Evolutionary conservation across 164 flowering plant species (phyloP), one percentile per base, ranked within the genome.

Genomic region (Vitis rupestris): DNA sequence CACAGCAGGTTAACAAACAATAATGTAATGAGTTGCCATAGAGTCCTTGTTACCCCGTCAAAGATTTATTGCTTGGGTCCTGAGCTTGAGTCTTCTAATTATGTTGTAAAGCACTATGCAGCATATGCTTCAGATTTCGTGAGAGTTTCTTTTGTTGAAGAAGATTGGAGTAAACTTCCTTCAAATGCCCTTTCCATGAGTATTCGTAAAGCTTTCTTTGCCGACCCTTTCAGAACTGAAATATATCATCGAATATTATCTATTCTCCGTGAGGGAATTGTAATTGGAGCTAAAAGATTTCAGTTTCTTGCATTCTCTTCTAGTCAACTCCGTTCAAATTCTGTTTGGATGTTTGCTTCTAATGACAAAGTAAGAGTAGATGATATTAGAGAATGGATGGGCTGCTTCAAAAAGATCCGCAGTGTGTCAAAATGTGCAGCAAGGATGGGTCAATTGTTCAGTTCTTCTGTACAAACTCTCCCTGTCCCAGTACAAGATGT

Each of bases 341-440:
- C 98, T n/a, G 89, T 89, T 54, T 96, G 99, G 99, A 91, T 96
- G 97, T 96, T 96, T 89, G 94, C 99, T 75, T 92, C 99, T 8
- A 96, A 90, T 75, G 83, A 84, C 1, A 65, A 73, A 29, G 78
- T 96, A 50, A 88, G 50, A 64, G 91, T 90, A 44, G 91, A 86
- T 59, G 85, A 82, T 54, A 86, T 95, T 19, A 80, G 98, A 79
- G 81, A 88, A 50, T 95, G 99, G 99, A 95, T 95, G 99, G 99
- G 99, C 12, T 80, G 86, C 71, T 95, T 95, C 74, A 82, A 77
- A 10, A 82, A 80, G 61, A 91, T 95, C 55, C 89, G 91, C 3
- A 86, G 88, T 55, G 82, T 95, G 27, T 88, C 99, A 1, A 95
- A 95, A 78, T 93, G 97, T 84, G 98, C 99, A 8, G 98, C 99